Conservation (phyloP, 306 rosid species). For the Ormosia semicastrata region DNA sequence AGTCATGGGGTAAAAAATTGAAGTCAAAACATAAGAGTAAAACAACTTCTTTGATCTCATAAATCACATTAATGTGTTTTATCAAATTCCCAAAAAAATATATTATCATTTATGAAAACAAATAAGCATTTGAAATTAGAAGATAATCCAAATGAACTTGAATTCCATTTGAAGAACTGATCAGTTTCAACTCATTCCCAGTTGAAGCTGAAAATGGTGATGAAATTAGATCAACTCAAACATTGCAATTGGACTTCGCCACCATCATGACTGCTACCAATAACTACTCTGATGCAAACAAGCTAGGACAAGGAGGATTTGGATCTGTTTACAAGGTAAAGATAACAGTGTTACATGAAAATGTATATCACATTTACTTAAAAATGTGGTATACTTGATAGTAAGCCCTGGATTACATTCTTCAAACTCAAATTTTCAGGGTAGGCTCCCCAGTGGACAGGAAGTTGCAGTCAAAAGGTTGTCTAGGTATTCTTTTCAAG, state of each 20-base stretch:
- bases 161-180: neutral
- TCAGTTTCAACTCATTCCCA: neutral
- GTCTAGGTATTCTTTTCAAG: constrained; percentile 39
- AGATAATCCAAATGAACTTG: neutral
- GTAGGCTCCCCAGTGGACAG: constrained; percentile 31
- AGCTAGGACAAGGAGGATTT: constrained; percentile 59
- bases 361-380: neutral
- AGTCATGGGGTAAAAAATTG: neutral
- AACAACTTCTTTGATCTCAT: neutral
- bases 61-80: neutral
- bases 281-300: constrained; percentile 44
- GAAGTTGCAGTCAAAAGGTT: constrained; percentile 51
- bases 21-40: neutral
- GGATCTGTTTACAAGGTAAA: constrained; percentile 57
- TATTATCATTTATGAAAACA: neutral
- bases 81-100: neutral
- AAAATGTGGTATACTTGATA: neutral
- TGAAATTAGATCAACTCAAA: constrained; percentile 22
- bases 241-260: constrained; percentile 32
- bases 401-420: neutral
- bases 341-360: neutral
- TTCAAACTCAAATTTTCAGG: constrained; percentile 21
- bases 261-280: constrained; percentile 39
- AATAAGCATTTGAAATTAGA: neutral
- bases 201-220: neutral